Evolutionary conservation across 345 rosid species (phyloP).

Genomic region (Rhodomyrtus tomentosa): DNA sequence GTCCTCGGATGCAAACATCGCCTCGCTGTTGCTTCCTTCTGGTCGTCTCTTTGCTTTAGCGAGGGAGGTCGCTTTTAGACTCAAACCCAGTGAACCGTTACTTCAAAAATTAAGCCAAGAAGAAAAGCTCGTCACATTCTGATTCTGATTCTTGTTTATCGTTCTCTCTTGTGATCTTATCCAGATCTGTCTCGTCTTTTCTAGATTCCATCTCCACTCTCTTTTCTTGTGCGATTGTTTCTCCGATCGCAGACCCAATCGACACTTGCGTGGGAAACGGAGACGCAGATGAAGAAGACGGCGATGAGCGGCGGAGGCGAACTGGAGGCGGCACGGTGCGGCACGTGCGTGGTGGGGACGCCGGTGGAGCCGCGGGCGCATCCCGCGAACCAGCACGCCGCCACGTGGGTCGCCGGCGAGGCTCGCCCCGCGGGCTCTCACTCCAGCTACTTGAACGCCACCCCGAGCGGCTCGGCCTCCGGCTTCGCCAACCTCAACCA

Average conservation of each 20-base stretch:
- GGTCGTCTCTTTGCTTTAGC: not conserved
- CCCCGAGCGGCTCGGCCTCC: not conserved
- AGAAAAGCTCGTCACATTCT: too few relatives aligned
- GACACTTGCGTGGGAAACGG: not conserved
- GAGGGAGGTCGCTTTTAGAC: not conserved
- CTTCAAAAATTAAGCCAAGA: too few relatives aligned
- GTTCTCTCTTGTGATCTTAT: not conserved
- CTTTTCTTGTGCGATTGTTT: not conserved
- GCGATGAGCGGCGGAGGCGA: not conserved
- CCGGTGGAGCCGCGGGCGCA: not conserved
- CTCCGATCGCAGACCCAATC: not conserved
- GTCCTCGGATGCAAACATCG: not conserved
- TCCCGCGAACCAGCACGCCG: not conserved
- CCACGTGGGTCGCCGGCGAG: not conserved
- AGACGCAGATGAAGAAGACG: not conserved
- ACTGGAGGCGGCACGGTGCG: not conserved
- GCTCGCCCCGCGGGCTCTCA: not conserved
- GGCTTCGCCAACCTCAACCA: not conserved
- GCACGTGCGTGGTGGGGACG: not conserved
- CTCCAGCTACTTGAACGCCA: not conserved
- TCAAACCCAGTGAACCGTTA: too few relatives aligned
- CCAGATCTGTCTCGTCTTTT: not conserved
- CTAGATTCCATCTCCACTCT: not conserved
- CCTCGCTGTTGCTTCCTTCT: not conserved
- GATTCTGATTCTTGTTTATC: not conserved